Evolutionary conservation across 306 rosid species (phyloP).

Genomic region (Vigna angularis): DNA sequence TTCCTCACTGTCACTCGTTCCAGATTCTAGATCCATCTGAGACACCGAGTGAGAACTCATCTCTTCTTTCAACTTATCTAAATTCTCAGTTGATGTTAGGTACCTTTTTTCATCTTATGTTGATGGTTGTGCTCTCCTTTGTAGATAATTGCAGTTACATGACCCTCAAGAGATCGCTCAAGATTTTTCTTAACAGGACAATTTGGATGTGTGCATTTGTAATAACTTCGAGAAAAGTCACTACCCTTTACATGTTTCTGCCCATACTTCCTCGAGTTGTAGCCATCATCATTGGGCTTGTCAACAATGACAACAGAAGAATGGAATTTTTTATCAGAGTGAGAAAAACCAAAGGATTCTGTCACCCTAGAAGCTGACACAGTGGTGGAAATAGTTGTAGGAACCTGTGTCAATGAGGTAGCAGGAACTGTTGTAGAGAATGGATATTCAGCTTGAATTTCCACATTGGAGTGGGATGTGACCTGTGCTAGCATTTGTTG

Average conservation of each 20-base stretch:
- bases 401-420: conserved; percentile 43
- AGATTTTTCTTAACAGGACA: conserved; percentile 85
- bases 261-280: conserved; percentile 85
- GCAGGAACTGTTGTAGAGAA: conserved; percentile 46
- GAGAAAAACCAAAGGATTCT: conserved; percentile 55
- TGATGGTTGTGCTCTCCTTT: conserved; percentile 81
- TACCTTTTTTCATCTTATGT: conserved; percentile 54
- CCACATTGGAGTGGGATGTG: conserved; percentile 55
- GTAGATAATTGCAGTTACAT: conserved; percentile 74
- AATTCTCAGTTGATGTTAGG: conserved; percentile 48
- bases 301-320: conserved; percentile 51
- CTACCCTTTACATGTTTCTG: conserved; percentile 90
- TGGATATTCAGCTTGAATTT: conserved; percentile 48
- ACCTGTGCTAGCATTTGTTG: conserved; percentile 70
- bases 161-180: conserved; percentile 76
- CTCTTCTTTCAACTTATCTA: conserved; percentile 38
- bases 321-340: conserved; percentile 52
- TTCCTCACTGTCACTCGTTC: conserved; percentile 69
- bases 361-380: conserved; percentile 12
- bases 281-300: conserved; percentile 73
- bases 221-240: conserved; percentile 65
- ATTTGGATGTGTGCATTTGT: conserved; percentile 43
- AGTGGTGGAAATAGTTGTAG: conserved; percentile 27
- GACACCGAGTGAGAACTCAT: conserved; percentile 37
- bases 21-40: conserved; percentile 58